Evolutionary conservation across 306 rosid genomes (phyloP).

Genomic region (Senna siamea): DNA sequence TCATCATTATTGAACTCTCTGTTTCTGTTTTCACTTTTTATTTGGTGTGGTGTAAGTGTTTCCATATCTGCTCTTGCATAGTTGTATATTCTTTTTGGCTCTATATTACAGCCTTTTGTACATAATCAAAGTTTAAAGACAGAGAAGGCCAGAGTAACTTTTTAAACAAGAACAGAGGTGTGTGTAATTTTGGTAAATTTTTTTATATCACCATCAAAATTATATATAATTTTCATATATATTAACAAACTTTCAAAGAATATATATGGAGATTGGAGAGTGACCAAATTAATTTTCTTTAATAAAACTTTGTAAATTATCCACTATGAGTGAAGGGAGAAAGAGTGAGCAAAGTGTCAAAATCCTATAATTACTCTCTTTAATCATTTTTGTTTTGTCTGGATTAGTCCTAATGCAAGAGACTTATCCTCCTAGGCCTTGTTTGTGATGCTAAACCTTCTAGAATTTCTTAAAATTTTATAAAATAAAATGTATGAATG

Average conservation of each 20-base stretch:
- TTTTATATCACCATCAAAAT: too few species aligned
- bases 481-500: too few species aligned
- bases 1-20: conserved; percentile 36
- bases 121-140: background rate
- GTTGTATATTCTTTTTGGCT: conserved; percentile 5
- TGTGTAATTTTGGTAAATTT: background rate
- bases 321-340: conserved; percentile 24
- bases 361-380: conserved; percentile 34
- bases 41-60: background rate
- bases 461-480: too few species aligned
- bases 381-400: conserved; percentile 37
- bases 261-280: too few species aligned
- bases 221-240: too few species aligned
- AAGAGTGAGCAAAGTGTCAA: conserved; percentile 33
- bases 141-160: background rate
- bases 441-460: background rate
- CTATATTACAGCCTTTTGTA: background rate
- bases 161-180: background rate
- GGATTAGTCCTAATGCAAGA: conserved; percentile 2
- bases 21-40: conserved; percentile 33
- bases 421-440: background rate
- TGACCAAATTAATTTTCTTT: too few species aligned
- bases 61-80: conserved; percentile 3
- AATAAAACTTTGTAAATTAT: background rate
- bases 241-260: too few species aligned